Evolutionary conservation across 495 filamentous ascomycete species (phyloP).

Genomic region (Tuber calosporum): DNA sequence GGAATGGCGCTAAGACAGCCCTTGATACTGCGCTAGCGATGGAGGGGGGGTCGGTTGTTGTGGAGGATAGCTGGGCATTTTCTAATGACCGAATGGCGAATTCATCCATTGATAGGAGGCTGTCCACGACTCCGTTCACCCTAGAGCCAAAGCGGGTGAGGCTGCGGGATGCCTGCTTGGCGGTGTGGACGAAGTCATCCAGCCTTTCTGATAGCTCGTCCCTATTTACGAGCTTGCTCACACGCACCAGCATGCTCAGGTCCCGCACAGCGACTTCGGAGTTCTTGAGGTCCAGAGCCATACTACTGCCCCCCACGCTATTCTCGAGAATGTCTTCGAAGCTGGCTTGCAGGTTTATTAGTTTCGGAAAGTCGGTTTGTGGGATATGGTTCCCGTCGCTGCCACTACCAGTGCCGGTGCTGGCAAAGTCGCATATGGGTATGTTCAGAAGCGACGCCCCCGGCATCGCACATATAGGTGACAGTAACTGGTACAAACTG

Average conservation of each 20-base stretch:
- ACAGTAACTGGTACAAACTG: slow-evolving; percentile 41
- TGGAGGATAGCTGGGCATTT: slow-evolving; percentile 36
- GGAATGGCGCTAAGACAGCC: slow-evolving; percentile 52
- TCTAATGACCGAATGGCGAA: slow-evolving; percentile 51
- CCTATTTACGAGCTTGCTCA: slow-evolving; percentile 22
- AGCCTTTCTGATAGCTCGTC: slow-evolving; percentile 30
- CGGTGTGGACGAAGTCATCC: slow-evolving; percentile 29
- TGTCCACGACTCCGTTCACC: slow-evolving; percentile 62
- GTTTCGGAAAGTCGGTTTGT: slow-evolving; percentile 56
- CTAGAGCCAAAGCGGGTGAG: slow-evolving; percentile 56
- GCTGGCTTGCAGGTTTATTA: slow-evolving; percentile 58
- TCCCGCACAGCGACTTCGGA: slow-evolving; percentile 32
- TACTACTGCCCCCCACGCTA: slow-evolving; percentile 48
- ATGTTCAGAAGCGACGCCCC: slow-evolving; percentile 53
- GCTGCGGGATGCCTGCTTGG: slow-evolving; percentile 24
- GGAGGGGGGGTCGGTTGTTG: slow-evolving; percentile 40
- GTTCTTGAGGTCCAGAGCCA: slow-evolving; percentile 34
- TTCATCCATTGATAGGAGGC: slow-evolving; percentile 55
- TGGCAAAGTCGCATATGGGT: slow-evolving; percentile 52
- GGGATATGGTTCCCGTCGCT: slow-evolving; percentile 23
- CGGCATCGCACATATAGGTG: slow-evolving; percentile 59
- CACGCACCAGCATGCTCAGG: slow-evolving; percentile 27
- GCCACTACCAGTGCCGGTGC: slow-evolving; percentile 20
- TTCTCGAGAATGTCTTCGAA: slow-evolving; percentile 62
- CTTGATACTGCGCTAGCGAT: background rate